Evolutionary conservation across 2,329 filamentous ascomycete genomes (phyloP).

Genomic region (Aciculosporium take): DNA sequence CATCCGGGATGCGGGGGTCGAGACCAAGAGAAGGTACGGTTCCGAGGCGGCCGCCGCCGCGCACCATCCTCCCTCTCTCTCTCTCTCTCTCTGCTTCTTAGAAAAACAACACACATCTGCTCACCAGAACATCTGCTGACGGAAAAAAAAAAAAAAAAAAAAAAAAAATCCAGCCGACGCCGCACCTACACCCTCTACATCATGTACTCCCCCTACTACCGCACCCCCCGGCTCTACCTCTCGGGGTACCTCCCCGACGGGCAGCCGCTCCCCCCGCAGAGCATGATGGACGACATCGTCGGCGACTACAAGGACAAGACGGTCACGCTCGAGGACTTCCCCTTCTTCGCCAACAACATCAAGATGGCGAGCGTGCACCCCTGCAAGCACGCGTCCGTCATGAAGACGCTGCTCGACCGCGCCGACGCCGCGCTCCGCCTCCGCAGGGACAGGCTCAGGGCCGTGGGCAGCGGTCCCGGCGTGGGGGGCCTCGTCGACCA

Average conservation of each 20-base stretch:
- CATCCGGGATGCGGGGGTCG: slow-evolving; percentile 55
- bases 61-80: not conserved
- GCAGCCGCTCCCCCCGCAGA: slow-evolving; percentile 64
- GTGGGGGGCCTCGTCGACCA: slow-evolving; percentile 82
- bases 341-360: slow-evolving; percentile 77
- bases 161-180: slow-evolving; percentile 51
- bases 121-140: not conserved
- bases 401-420: slow-evolving; percentile 93
- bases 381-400: slow-evolving; percentile 92
- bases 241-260: slow-evolving; percentile 73
- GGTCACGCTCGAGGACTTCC: slow-evolving; percentile 93
- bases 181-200: slow-evolving; percentile 98
- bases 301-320: slow-evolving; percentile 98
- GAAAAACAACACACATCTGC: too few relatives aligned
- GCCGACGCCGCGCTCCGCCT: slow-evolving; percentile 88
- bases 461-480: slow-evolving; percentile 34
- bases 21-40: slow-evolving; percentile 31
- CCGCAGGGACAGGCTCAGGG: slow-evolving; percentile 64
- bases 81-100: not conserved
- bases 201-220: slow-evolving; percentile 93
- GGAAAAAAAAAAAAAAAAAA: too few relatives aligned
- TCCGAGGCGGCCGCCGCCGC: too few relatives aligned
- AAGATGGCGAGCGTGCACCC: slow-evolving; percentile 97
- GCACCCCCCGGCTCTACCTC: slow-evolving; percentile 86
- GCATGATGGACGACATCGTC: slow-evolving; percentile 95